Evolutionary conservation across 2,329 filamentous ascomycete genomes (phyloP).

Genomic region (Lachnellula cervina): DNA sequence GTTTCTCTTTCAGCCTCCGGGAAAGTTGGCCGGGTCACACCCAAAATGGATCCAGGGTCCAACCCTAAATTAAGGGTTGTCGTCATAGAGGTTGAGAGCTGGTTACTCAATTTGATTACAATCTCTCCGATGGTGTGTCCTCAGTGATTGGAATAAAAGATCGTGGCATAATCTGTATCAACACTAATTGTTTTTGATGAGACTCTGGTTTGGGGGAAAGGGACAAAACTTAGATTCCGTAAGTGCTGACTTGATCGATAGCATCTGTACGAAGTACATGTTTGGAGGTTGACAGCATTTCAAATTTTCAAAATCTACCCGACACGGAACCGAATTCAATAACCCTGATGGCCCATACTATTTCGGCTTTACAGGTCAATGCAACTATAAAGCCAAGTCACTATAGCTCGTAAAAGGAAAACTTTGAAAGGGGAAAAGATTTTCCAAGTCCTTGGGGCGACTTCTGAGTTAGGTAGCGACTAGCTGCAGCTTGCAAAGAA

Average conservation of each 20-base stretch:
- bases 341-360: neutral
- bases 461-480: neutral
- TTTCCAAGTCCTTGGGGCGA: neutral
- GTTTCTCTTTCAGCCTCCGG: slow-evolving; percentile 9
- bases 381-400: neutral
- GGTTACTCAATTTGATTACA: neutral
- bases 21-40: neutral
- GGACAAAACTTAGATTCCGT: too few relatives aligned
- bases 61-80: neutral
- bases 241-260: too few relatives aligned
- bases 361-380: neutral
- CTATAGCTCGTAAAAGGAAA: neutral
- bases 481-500: too few relatives aligned
- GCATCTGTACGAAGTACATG: neutral
- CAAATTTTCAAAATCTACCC: too few relatives aligned
- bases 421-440: neutral
- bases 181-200: neutral
- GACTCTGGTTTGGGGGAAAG: neutral
- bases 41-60: neutral
- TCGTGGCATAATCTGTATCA: neutral
- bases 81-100: neutral
- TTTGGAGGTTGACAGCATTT: neutral
- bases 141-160: neutral
- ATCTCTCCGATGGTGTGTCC: neutral
- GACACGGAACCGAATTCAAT: neutral